phyloP scores from a whole-genome alignment of 2,329 filamentous ascomycete genomes.

The Microdochium nivale region DNA sequence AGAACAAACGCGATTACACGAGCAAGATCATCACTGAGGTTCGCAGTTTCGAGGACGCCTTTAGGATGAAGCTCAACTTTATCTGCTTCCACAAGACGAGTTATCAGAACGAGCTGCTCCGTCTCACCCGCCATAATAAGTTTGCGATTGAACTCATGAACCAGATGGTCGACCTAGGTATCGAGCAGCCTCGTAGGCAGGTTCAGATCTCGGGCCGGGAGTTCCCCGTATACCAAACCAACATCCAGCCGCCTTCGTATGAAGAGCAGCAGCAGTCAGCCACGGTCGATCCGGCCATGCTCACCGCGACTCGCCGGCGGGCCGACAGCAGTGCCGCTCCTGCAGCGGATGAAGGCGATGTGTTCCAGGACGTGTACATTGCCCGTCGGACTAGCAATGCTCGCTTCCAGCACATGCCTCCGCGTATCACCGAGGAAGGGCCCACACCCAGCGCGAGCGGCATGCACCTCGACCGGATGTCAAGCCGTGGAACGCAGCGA shows the following conservation, averaged over 20 bases:
- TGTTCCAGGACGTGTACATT: conserved; percentile 38
- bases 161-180: conserved; percentile 73
- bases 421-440: conserved; percentile 11
- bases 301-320: conserved; percentile 14
- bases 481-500: not conserved
- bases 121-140: conserved; percentile 84
- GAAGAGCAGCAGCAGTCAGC: conserved; percentile 7
- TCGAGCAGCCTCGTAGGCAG: conserved; percentile 73
- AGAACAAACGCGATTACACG: conserved; percentile 85
- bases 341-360: conserved; percentile 9
- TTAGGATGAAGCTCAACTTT: conserved; percentile 80
- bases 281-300: conserved; percentile 13
- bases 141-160: conserved; percentile 90
- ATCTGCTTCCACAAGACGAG: conserved; percentile 98
- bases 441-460: not conserved
- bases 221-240: conserved; percentile 52
- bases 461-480: not conserved
- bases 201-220: conserved; percentile 59
- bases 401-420: conserved; percentile 10
- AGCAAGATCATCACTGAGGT: conserved; percentile 81
- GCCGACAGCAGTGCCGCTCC: conserved; percentile 7
- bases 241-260: conserved; percentile 22
- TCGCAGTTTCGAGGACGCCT: conserved; percentile 69
- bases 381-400: conserved; percentile 22
- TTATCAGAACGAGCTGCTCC: conserved; percentile 89